phyloP scores from a whole-genome alignment of 768 basidiomycete species.

The Xanthoconium purpureum region DNA sequence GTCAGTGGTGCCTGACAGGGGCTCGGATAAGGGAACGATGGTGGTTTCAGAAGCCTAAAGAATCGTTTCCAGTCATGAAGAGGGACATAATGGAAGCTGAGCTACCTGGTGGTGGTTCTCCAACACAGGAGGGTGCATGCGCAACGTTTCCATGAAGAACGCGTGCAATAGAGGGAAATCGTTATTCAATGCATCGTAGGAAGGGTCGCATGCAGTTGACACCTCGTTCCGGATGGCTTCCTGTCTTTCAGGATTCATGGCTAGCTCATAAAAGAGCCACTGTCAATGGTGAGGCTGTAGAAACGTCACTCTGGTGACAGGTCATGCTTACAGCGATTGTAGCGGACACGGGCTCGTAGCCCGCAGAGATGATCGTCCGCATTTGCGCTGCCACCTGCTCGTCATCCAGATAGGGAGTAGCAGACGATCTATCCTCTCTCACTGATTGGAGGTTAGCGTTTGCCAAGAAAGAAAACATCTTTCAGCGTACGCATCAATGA shows the following conservation, averaged over 20 bases:
- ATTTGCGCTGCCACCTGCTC: slow-evolving; percentile 56
- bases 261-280: slow-evolving; percentile 69
- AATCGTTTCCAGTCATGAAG: slow-evolving; percentile 2
- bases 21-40: slow-evolving; percentile 51
- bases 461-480: not conserved
- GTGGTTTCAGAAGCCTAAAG: slow-evolving; percentile 50
- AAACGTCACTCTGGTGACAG: not conserved
- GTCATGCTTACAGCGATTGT: slow-evolving; percentile 30
- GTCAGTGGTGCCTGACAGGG: slow-evolving; percentile 44
- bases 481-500: slow-evolving; percentile 47
- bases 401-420: slow-evolving; percentile 41
- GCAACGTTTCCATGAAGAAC: slow-evolving; percentile 57
- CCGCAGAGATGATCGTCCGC: slow-evolving; percentile 62
- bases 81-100: not conserved
- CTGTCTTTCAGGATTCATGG: slow-evolving; percentile 50
- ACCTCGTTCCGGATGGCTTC: slow-evolving; percentile 55
- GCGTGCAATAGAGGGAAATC: slow-evolving; percentile 57
- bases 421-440: slow-evolving; percentile 42
- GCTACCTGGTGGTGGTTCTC: slow-evolving; percentile 64
- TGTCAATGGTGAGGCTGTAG: slow-evolving; percentile 21
- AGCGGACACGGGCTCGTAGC: slow-evolving; percentile 41
- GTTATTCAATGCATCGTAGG: slow-evolving; percentile 50
- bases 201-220: slow-evolving; percentile 41
- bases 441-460: slow-evolving; percentile 25
- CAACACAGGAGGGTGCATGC: slow-evolving; percentile 58